Conservation (phyloP, 768 basidiomycete genomes). For the Pisolithus tinctorius region DNA sequence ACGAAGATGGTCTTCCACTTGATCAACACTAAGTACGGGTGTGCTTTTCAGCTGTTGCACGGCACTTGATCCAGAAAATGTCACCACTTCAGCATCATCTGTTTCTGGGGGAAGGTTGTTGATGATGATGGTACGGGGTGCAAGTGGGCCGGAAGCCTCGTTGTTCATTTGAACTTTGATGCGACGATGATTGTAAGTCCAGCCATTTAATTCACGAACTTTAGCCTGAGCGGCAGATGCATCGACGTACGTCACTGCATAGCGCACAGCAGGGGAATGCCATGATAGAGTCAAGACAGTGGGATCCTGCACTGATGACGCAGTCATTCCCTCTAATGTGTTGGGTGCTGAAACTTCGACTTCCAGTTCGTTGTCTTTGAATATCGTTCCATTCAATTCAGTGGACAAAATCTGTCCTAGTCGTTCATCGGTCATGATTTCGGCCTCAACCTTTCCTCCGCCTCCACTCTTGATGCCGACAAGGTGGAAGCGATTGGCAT, state of each 20-base stretch:
- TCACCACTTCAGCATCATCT: slow-evolving; percentile 17
- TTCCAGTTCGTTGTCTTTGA: slow-evolving; percentile 26
- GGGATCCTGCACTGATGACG: background rate
- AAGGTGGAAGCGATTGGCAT: slow-evolving; percentile 27
- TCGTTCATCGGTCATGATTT: slow-evolving; percentile 36
- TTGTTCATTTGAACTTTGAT: slow-evolving; percentile 41
- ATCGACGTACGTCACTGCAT: background rate
- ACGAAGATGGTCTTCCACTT: slow-evolving; percentile 17
- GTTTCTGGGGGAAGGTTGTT: background rate
- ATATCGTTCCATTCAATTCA: slow-evolving; percentile 43
- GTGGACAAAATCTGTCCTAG: slow-evolving; percentile 34
- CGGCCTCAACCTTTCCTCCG: slow-evolving; percentile 31
- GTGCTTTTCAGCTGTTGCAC: slow-evolving; percentile 23
- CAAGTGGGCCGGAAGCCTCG: slow-evolving; percentile 29
- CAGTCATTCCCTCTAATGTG: background rate
- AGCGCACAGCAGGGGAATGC: background rate
- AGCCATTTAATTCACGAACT: background rate
- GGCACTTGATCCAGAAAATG: slow-evolving; percentile 24
- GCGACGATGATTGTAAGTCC: slow-evolving; percentile 8
- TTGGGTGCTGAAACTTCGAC: background rate
- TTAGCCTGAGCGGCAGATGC: background rate
- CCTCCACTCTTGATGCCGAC: slow-evolving; percentile 23
- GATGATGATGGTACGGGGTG: slow-evolving; percentile 12
- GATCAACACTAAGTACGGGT: slow-evolving; percentile 11
- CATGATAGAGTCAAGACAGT: background rate